Base-by-base conservation (phyloP, 495 filamentous ascomycete species). In the Podospora appendiculata region DNA sequence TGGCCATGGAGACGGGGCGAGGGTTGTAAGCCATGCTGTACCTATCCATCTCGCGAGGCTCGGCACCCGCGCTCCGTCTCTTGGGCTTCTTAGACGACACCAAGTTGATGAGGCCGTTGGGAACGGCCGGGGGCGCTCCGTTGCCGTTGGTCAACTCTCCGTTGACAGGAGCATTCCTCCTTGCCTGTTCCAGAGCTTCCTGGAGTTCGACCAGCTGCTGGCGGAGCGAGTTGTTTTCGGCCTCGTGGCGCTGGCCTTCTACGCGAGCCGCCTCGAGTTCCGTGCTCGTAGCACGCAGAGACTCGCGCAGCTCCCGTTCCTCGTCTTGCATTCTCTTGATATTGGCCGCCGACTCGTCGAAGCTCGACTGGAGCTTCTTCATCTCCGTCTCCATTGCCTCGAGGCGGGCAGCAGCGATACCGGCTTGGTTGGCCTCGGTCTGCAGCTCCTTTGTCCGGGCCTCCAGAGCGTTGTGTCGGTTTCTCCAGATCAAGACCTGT, bases 61-160 rank as follows among this genome's bases (percentile, higher is more conserved):
- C 91, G n/a, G 87, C 85, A 34, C 93, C 93, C 47, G 89, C 93
- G 68, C 93, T 97, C 45, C 94, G 81, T 63, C 93, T 74, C 76
- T 97, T 96, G 35, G 92, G 90, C 75, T 95, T 96, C 81, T 97
- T 99, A 17, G 89, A 88, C 11, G 91, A 89, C 13, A 99, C 93
- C 44, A 99, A 75, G 64, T 97, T 97, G 75, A 99, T 96, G 49
- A 99, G 79, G 48, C 90, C 89, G 51, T 76, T 85, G 3, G 80
- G 72, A 52, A 84, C 79, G 18, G 77, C 64, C 50, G 78, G 75
- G 10, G 68, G 54, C 45, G 56, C 63, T 9, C 63, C 54, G 32
- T 54, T 45, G 40, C 89, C 89, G 63, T 95, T 95, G 39, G 74
- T 68, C 50, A 86, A 59, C 49, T 95, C 89, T 44, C 86, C 88